Conservation (phyloP, 495 filamentous ascomycete genomes). For the Trypethelium eluteriae region DNA sequence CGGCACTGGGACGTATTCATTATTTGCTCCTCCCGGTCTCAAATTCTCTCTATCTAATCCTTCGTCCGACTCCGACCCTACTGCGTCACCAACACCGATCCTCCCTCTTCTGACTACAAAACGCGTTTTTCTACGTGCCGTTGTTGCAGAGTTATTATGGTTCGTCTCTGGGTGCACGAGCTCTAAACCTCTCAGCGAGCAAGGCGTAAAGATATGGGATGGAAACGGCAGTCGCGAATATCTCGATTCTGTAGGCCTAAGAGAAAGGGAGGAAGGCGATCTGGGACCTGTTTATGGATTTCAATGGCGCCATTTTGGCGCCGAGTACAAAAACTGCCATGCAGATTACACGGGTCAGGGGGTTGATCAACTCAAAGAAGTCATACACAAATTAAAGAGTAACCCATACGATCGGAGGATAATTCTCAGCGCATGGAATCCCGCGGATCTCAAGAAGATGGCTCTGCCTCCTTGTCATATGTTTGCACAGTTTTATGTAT, state of each 20-base stretch:
- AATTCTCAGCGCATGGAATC: slow-evolving; percentile 90
- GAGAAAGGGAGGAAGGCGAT: slow-evolving; percentile 74
- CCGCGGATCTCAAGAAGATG: slow-evolving; percentile 77
- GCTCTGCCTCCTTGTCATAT: slow-evolving; percentile 95
- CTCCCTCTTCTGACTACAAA: slow-evolving; percentile 94
- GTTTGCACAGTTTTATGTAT: slow-evolving; percentile 98
- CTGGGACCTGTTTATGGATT: slow-evolving; percentile 96
- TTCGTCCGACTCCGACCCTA: slow-evolving; percentile 28
- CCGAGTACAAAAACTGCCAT: slow-evolving; percentile 68
- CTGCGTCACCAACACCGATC: slow-evolving; percentile 43
- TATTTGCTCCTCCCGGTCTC: slow-evolving; percentile 79
- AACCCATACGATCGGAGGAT: slow-evolving; percentile 84
- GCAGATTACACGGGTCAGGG: slow-evolving; percentile 83
- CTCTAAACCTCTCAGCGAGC: slow-evolving; percentile 59
- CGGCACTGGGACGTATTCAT: slow-evolving; percentile 81
- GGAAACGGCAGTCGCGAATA: slow-evolving; percentile 85
- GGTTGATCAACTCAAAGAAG: slow-evolving; percentile 81
- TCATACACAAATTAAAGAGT: slow-evolving; percentile 70
- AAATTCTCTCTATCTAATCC: slow-evolving; percentile 73
- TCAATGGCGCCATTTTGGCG: slow-evolving; percentile 98
- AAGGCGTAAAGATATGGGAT: slow-evolving; percentile 95
- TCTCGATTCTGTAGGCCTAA: slow-evolving; percentile 75
- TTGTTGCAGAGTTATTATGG: slow-evolving; percentile 93
- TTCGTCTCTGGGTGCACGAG: slow-evolving; percentile 82
- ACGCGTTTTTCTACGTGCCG: slow-evolving; percentile 85